Evolutionary conservation across 345 rosid species (phyloP).

Genomic region (Microcos paniculata): DNA sequence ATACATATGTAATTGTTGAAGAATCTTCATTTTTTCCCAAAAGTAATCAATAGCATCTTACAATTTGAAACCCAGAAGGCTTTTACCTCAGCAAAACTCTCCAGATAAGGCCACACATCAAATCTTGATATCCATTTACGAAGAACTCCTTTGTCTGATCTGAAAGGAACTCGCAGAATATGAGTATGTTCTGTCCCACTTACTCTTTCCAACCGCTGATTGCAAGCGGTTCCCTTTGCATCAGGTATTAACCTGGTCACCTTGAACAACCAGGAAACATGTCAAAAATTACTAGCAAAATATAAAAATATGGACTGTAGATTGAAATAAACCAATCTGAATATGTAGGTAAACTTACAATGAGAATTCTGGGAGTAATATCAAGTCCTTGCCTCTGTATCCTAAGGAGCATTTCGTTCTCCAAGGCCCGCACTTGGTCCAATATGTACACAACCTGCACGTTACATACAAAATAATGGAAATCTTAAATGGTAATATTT

Average conservation of each 20-base stretch:
- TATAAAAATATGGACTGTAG: background rate
- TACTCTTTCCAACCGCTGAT: slow-evolving; percentile 91
- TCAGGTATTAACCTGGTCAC: slow-evolving; percentile 93
- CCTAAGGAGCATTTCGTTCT: slow-evolving; percentile 83
- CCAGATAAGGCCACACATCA: slow-evolving; percentile 97
- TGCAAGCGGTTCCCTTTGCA: slow-evolving; percentile 91
- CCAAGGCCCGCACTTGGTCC: slow-evolving; percentile 98
- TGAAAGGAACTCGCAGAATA: slow-evolving; percentile 88
- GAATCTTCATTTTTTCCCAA: background rate
- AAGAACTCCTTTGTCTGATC: slow-evolving; percentile 85
- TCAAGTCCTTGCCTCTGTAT: slow-evolving; percentile 88
- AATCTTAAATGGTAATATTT: slow-evolving; percentile 1
- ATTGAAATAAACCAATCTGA: background rate
- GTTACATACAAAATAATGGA: slow-evolving; percentile 6
- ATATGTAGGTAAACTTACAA: slow-evolving; percentile 48
- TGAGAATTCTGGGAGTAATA: slow-evolving; percentile 77
- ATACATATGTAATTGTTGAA: background rate
- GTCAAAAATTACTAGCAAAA: slow-evolving; percentile 15
- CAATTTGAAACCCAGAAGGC: background rate
- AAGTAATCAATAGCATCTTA: background rate
- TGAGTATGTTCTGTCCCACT: slow-evolving; percentile 83
- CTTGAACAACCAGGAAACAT: slow-evolving; percentile 34
- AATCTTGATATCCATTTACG: slow-evolving; percentile 97
- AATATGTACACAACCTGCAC: slow-evolving; percentile 88
- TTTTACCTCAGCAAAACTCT: slow-evolving; percentile 81